phyloP scores from a whole-genome alignment of 2,329 filamentous ascomycete genomes.

The Aspergillus pseudoviridinutans region DNA sequence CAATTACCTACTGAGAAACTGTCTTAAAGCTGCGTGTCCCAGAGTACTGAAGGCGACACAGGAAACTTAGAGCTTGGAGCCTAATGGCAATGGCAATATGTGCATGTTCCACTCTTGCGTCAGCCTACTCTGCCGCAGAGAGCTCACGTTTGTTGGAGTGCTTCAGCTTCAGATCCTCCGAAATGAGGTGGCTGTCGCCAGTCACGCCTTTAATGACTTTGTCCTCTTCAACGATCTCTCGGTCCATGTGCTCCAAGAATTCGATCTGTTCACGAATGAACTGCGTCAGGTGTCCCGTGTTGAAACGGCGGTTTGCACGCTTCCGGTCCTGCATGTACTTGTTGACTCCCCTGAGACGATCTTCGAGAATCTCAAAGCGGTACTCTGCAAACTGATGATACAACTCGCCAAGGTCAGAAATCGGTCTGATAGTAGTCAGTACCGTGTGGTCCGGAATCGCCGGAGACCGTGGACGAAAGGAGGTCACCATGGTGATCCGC shows the following conservation, averaged over 20 bases:
- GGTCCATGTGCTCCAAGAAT: conserved; percentile 39
- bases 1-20: neutral
- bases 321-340: conserved; percentile 28
- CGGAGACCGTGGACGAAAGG: conserved; percentile 57
- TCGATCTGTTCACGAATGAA: conserved; percentile 25
- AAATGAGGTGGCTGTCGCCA: conserved; percentile 34
- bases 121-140: conserved; percentile 8
- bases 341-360: conserved; percentile 43
- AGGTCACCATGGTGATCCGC: conserved; percentile 64
- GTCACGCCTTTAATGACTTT: conserved; percentile 34
- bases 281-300: conserved; percentile 22
- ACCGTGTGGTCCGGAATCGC: conserved; percentile 57
- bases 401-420: conserved; percentile 55
- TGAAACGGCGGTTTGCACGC: conserved; percentile 28
- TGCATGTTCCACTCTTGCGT: neutral
- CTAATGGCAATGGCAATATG: neutral
- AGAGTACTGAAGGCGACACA: neutral
- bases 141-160: conserved; percentile 22
- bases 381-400: conserved; percentile 62
- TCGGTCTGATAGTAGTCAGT: conserved; percentile 56
- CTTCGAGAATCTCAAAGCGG: conserved; percentile 59
- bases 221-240: conserved; percentile 39
- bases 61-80: neutral
- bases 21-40: neutral
- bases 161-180: conserved; percentile 30